Base-by-base conservation (phyloP, 2,329 filamentous ascomycete species). In the Phaeophleospora eucalypticola region DNA sequence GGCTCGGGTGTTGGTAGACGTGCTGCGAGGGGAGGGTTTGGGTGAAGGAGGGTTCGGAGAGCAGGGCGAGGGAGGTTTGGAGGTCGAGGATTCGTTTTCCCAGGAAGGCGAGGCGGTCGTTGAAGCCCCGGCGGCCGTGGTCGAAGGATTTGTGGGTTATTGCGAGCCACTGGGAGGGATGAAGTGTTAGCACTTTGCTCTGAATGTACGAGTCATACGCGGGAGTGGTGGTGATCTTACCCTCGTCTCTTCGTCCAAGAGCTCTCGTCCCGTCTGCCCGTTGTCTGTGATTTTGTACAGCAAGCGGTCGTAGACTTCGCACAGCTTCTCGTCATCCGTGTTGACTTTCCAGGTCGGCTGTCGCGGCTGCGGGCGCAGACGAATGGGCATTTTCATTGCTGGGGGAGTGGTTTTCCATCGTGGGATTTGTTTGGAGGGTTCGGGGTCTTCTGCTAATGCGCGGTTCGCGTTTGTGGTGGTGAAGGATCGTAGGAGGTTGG, bases 141-240 rank as follows among this genome's bases (percentile, higher is more conserved):
- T 98, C 91, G 64, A 95, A 97, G 70, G 89, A 96, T 80, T 97
- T 97, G 70, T 97, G 93, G 56, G 93, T 98, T 46, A 98, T 81
- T 21, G 90, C 90, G 62, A 97, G 74, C 93, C 93, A 98, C 73
- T 65, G 47, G 24, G 27, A 29, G 2, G 19, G 3, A 32, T 16
- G 18, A 18, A 4, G 18, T 36, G 40, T 34, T 6, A 17, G 27
- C 29, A 9, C 7, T 27, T 37, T 37, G 35, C 20, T 20, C 24
- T 29, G 19, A 19, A 33, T 17, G 17, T 18, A 14, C 24, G 27
- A 34, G 17, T n/a, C 4, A 34, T 41, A 7, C 7, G n/a, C 18
- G 36, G 10, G 36, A 38, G 12, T 6, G 34, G 34, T 8, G 36
- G 40, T 17, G 32, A 15, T 8, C 50, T 16, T 58, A 64, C 62